phyloP scores from a whole-genome alignment of 805 yeast species.

The Myxozyma nipponensis region DNA sequence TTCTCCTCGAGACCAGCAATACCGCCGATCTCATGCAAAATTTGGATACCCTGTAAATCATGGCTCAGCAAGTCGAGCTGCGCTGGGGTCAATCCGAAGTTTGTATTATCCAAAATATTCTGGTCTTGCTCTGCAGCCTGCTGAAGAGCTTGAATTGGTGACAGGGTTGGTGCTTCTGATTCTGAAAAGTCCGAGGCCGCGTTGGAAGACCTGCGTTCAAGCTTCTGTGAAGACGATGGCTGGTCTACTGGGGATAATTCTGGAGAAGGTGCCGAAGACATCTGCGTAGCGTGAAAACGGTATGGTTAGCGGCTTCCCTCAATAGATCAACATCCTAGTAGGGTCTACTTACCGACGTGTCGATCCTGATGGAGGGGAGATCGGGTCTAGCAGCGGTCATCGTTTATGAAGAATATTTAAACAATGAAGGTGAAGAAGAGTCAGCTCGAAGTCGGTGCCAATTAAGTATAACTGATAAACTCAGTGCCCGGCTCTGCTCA shows the following conservation, averaged over 20 bases:
- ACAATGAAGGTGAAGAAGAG: too few species aligned
- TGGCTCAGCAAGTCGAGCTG: constrained; percentile 30
- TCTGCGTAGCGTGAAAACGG: neutral
- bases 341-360: constrained; percentile 13
- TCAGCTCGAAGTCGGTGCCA: too few species aligned
- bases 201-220: neutral
- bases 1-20: constrained; percentile 33
- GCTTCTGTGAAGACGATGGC: neutral
- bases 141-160: constrained; percentile 17
- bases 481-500: too few species aligned
- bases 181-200: constrained; percentile 11
- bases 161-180: constrained; percentile 16
- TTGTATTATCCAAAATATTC: constrained; percentile 13
- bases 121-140: constrained; percentile 15
- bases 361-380: constrained; percentile 23
- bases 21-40: constrained; percentile 41
- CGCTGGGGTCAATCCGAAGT: constrained; percentile 27
- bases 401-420: neutral
- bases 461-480: too few species aligned
- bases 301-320: neutral
- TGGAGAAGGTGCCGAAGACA: neutral
- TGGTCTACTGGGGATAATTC: neutral
- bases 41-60: constrained; percentile 39
- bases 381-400: constrained; percentile 11
- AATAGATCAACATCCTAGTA: neutral